Base-by-base conservation (phyloP, 108 stramenopile species). In the Nitzschia sp. region DNA sequence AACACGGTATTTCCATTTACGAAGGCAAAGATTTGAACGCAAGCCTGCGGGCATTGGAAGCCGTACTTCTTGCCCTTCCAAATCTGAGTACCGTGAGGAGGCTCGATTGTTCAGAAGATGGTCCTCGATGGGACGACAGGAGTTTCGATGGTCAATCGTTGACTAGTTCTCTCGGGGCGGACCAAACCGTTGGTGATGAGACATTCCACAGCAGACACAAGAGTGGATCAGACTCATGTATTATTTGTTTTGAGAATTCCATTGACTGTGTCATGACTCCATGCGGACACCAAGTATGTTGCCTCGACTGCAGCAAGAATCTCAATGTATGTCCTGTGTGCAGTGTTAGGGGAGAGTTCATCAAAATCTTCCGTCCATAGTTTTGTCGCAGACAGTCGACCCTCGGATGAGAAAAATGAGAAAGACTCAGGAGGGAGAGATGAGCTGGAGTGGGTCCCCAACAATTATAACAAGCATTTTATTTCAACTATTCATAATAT, bases 241-340 rank as follows among this genome's bases (percentile, higher is more conserved):
- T 88, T 20, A 57, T 90, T 25, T 93, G 92, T 62, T 77, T 55
- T 21, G 80, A 85, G 26, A 68, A 73, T 40, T 26, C 57, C 2
- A 84, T 93, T 57, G 83, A 90, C 63, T 87, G 87, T 54, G 86
- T 90, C 8, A 83, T 86, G 10, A 87, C 80, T 56, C 92, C 92
- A 15, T 93, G 89, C 69, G 89, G 89, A 0, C 92, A 93, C 72
- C 88, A 90, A 73, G 60, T 86, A 8, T 86, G 86, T 48, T 93
- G 92, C 53, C 34, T 84, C 41, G 59, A 51, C 19, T 90, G 89
- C 73, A 71, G 81, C 61, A 65, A 58, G 22, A 69, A 84, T 10
- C 46, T 85, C 6, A 50, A 52, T 10, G 44, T 65, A 6, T 93
- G 92, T 66, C 92, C 92, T 19, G 70, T 84, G 8, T 93, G 89